Conservation (phyloP, 768 basidiomycete genomes). For the Leucosporidium yakuticum region DNA sequence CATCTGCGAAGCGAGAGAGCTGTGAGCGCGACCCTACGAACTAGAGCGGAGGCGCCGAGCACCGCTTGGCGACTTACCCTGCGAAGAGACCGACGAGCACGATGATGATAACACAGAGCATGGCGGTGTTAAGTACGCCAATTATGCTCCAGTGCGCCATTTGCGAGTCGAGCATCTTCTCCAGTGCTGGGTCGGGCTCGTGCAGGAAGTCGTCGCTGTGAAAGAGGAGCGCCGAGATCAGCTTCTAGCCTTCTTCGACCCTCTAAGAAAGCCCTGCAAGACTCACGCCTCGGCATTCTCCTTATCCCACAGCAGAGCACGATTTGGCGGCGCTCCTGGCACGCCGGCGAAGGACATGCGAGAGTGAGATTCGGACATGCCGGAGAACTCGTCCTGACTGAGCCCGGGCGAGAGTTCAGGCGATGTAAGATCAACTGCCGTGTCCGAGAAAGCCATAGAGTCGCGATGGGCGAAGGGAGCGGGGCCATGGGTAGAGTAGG, state of each 20-base stretch:
- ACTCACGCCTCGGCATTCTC: constrained; percentile 33
- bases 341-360: too few species aligned
- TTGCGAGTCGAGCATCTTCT: constrained; percentile 40
- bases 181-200: constrained; percentile 49
- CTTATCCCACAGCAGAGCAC: constrained; percentile 34
- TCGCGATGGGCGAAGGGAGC: constrained; percentile 24
- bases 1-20: constrained; percentile 44
- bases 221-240: not conserved
- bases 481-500: constrained; percentile 14
- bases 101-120: constrained; percentile 63
- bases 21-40: not conserved
- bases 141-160: constrained; percentile 70
- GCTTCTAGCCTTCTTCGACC: not conserved
- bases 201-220: constrained; percentile 30
- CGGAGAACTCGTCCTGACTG: too few species aligned
- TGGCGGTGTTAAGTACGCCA: constrained; percentile 71
- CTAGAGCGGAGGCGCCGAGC: not conserved
- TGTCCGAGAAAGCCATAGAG: constrained; percentile 24
- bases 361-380: too few species aligned
- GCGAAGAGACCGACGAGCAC: constrained; percentile 76
- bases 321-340: too few species aligned
- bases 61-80: constrained; percentile 44
- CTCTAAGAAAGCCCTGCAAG: not conserved
- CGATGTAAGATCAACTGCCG: constrained; percentile 15
- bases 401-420: too few species aligned